These are phyloP conservation scores for Ramaria sp. DNA, from an alignment of 768 basidiomycete species.

Conservation along the genomic window DNA sequence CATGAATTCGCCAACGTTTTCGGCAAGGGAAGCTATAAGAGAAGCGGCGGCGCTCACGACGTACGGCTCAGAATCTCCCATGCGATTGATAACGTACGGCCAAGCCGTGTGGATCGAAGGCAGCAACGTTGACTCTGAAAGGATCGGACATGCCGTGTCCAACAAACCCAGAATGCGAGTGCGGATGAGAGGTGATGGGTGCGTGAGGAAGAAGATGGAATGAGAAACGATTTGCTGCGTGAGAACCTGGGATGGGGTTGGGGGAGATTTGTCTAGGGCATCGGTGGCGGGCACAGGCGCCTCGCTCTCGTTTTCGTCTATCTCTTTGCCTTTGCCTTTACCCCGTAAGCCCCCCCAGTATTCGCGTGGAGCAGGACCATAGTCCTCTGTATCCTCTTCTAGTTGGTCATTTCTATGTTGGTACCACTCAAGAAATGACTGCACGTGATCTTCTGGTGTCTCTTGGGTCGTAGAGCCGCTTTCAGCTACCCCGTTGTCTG, in stretches of 20 bases:
- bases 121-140: constrained; percentile 63
- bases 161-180: constrained; percentile 73
- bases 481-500: constrained; percentile 28
- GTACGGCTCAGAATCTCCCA: constrained; percentile 60
- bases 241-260: constrained; percentile 60
- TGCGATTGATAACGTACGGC: constrained; percentile 86
- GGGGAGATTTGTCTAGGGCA: constrained; percentile 30
- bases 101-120: constrained; percentile 82
- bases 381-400: constrained; percentile 35
- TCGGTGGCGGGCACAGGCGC: constrained; percentile 19
- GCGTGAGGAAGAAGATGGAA: constrained; percentile 84
- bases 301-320: constrained; percentile 16
- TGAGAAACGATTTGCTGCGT: constrained; percentile 81
- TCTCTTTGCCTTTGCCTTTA: constrained; percentile 17
- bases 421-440: constrained; percentile 55
- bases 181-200: constrained; percentile 77
- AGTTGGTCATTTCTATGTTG: constrained; percentile 30
- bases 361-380: constrained; percentile 47
- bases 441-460: constrained; percentile 9
- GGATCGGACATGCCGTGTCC: constrained; percentile 58
- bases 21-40: constrained; percentile 62
- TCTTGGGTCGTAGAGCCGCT: constrained; percentile 7
- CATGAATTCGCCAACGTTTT: constrained; percentile 78
- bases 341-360: constrained; percentile 35
- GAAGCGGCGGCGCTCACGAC: constrained; percentile 69